Conservation (phyloP, 2,329 filamentous ascomycete genomes). For the Periglandula ipomoeae region DNA sequence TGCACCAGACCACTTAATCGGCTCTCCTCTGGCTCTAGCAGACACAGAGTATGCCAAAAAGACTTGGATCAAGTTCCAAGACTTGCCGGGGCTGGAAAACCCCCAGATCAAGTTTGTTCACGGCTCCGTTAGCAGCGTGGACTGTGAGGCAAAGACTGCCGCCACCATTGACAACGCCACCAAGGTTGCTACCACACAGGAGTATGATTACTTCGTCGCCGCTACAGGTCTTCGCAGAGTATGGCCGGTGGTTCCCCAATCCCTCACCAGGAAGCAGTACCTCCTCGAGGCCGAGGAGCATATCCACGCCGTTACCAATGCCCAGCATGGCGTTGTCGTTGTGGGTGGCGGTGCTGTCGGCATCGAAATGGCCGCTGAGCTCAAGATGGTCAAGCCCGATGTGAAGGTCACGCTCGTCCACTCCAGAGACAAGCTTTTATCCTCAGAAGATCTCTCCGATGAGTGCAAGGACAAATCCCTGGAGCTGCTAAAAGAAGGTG, state of each 20-base stretch:
- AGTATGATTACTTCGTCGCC: constrained; percentile 69
- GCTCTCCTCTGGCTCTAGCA: constrained; percentile 62
- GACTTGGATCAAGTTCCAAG: constrained; percentile 60
- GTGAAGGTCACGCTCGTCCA: constrained; percentile 66
- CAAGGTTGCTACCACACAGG: constrained; percentile 30
- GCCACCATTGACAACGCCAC: constrained; percentile 41
- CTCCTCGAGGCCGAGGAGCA: constrained; percentile 52
- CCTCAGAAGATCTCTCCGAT: constrained; percentile 61
- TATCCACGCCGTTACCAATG: constrained; percentile 42
- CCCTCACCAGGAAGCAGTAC: constrained; percentile 51
- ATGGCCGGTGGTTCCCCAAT: constrained; percentile 66
- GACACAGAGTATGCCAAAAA: constrained; percentile 53
- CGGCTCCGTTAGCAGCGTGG: constrained; percentile 52
- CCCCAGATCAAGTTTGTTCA: constrained; percentile 56
- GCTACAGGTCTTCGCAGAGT: constrained; percentile 60
- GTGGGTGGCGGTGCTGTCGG: constrained; percentile 74
- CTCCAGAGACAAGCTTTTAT: constrained; percentile 60
- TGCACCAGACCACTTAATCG: constrained; percentile 60
- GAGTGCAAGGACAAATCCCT: constrained; percentile 56
- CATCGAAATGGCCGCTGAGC: constrained; percentile 72
- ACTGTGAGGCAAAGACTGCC: constrained; percentile 50
- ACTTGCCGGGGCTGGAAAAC: constrained; percentile 57
- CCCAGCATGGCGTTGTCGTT: constrained; percentile 53
- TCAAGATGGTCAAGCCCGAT: constrained; percentile 58
- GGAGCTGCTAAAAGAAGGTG: constrained; percentile 48